Base-by-base conservation (phyloP, 2,329 filamentous ascomycete species). In the Ophiostoma fasciatum region DNA sequence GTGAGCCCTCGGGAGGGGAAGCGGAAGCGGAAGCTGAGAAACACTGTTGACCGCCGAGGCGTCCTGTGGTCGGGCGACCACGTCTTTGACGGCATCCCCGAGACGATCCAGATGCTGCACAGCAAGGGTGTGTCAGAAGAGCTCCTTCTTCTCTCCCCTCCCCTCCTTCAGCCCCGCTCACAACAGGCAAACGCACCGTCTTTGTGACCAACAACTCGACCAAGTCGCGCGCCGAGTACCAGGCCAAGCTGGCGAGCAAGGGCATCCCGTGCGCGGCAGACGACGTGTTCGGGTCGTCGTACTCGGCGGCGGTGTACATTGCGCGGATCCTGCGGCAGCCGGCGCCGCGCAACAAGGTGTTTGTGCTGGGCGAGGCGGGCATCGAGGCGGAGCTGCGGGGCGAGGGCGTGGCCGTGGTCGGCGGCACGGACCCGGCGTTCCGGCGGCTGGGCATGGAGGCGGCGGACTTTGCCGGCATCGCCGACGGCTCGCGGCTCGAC, bases 151-250 rank as follows among this genome's bases (percentile, higher is more conserved):
- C 10, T 12, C 10, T 21, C 11, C 18, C 13, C 10, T 20, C 27
- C 12, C n/a, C n/a, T n/a, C n/a, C n/a, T n/a, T n/a, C 15, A 3
- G 5, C 18, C 17, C 14, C 8, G 11, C 26, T 12, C 3, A n/a
- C n/a, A n/a, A n/a, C 36, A 90, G 87, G 83, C 53, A 98, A 98
- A 59, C 79, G 79, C 54, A 71, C 90, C 23, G 77, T 98, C 37
- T 98, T 98, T 53, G 90, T 98, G 35, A 98, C 90, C 28, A 98
- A 98, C 63, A 98, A 98, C 64, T 94, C 85, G 52, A 96, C 90
- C 39, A 98, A 98, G 57, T 94, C 88, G 10, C 80, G 90, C 38
- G 65, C 71, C 33, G 85, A 94, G 55, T 98, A 98, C 60, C 78
- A 81, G 56, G 84, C 88, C 64, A 98, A 96, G 54, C 78, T 98